A percentile compares a stretch with the other conserved stretches of the same genome.
Conservation (phyloP, 257 asterid genomes). For the Ilex aquifolium region DNA sequence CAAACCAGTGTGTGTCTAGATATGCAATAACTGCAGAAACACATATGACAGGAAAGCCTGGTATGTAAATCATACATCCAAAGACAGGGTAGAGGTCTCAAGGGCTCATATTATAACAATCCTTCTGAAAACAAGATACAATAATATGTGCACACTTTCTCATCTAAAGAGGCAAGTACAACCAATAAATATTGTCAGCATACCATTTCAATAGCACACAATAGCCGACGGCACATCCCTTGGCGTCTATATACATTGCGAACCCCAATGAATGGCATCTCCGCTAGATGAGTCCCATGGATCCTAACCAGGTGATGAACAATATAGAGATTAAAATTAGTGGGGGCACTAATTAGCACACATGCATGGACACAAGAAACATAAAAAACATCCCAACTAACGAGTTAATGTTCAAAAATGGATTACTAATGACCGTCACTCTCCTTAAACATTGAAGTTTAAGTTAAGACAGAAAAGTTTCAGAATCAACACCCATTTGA, state of each 20-base stretch:
- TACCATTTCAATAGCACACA: conserved; percentile 80
- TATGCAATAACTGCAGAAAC: not conserved
- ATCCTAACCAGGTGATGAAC: conserved; percentile 38
- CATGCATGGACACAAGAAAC: not conserved
- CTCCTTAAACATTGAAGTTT: too few species aligned
- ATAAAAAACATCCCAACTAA: not conserved
- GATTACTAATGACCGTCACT: too few species aligned
- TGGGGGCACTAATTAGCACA: not conserved
- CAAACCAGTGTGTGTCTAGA: not conserved
- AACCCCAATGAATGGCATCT: conserved; percentile 97
- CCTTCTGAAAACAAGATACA: too few species aligned
- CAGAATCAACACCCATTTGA: too few species aligned
- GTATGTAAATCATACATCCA: too few species aligned
- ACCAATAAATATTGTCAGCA: not conserved
- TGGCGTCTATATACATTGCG: conserved; percentile 89
- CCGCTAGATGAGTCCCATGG: conserved; percentile 85
- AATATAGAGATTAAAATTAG: not conserved
- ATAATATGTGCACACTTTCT: too few species aligned
- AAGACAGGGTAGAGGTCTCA: not conserved
- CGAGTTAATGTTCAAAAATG: not conserved
- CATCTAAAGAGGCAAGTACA: not conserved
- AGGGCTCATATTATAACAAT: not conserved
- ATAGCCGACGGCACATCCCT: conserved; percentile 96
- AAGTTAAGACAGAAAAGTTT: too few species aligned
- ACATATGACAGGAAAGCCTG: not conserved